Evolutionary conservation across 768 basidiomycete genomes (phyloP).

Genomic region (Kwoniella dejecticola): DNA sequence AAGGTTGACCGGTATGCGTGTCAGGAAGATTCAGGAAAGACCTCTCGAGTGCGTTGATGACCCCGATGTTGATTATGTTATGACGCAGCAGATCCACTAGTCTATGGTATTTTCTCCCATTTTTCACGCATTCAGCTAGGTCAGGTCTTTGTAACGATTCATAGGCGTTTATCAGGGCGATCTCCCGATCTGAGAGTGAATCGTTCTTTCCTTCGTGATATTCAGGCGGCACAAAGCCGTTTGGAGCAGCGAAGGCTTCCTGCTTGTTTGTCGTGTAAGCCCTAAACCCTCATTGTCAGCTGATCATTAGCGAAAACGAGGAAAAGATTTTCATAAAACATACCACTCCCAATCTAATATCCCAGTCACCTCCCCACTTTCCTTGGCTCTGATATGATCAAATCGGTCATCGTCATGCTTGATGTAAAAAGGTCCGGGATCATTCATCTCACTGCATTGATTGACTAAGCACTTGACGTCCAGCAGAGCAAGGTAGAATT

Average conservation of each 20-base stretch:
- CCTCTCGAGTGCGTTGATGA: neutral
- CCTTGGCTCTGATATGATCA: too few relatives aligned
- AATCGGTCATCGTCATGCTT: too few relatives aligned
- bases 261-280: slow-evolving; percentile 11
- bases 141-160: neutral
- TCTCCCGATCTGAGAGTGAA: neutral
- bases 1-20: neutral
- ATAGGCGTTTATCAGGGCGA: neutral
- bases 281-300: slow-evolving; percentile 5
- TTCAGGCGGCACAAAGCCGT: neutral
- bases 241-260: slow-evolving; percentile 17
- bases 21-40: slow-evolving; percentile 1
- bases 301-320: neutral
- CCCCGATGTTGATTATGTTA: neutral
- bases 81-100: neutral
- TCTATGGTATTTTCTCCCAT: slow-evolving; percentile 10
- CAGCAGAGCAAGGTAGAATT: too few relatives aligned
- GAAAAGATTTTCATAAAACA: neutral
- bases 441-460: too few relatives aligned
- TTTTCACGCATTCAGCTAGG: neutral
- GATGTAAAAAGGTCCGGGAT: too few relatives aligned
- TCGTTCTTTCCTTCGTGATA: slow-evolving; percentile 2
- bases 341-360: too few relatives aligned
- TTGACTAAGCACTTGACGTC: too few relatives aligned
- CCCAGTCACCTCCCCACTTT: too few relatives aligned